Evolutionary conservation across 2,329 filamentous ascomycete genomes (phyloP).

Genomic region (Colletotrichum sp.): DNA sequence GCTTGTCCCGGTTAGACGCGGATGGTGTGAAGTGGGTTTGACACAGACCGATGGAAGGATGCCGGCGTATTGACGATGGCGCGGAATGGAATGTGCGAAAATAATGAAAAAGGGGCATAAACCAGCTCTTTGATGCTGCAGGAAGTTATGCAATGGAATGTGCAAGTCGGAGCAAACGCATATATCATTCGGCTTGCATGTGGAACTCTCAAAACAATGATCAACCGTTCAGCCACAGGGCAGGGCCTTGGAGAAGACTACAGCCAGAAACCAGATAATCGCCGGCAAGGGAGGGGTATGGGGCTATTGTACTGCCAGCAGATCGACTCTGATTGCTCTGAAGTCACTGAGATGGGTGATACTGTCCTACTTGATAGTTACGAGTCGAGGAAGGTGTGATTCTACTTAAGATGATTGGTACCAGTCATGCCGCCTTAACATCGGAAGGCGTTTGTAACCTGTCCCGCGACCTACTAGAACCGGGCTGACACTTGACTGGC

Average conservation of each 20-base stretch:
- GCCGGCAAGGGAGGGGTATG: neutral
- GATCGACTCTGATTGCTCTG: neutral
- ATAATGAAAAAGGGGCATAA: neutral
- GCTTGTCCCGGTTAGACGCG: neutral
- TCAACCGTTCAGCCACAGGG: neutral
- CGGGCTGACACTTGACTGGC: neutral
- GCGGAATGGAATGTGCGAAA: neutral
- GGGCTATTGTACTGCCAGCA: neutral
- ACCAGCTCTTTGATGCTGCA: neutral
- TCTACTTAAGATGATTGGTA: neutral
- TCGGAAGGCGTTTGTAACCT: neutral
- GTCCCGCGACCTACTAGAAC: neutral
- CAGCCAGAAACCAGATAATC: neutral
- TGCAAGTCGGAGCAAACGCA: neutral
- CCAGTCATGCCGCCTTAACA: neutral
- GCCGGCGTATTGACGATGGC: too few relatives aligned
- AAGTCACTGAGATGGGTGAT: neutral
- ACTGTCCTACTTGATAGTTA: neutral
- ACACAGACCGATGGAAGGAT: neutral
- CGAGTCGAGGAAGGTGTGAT: neutral
- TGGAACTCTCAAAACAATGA: neutral
- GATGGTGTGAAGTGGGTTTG: neutral
- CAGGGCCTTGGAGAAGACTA: neutral
- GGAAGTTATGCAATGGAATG: neutral
- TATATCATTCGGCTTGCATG: neutral